phyloP scores from a whole-genome alignment of 106 monocot species.

The Acorus gramineus region DNA sequence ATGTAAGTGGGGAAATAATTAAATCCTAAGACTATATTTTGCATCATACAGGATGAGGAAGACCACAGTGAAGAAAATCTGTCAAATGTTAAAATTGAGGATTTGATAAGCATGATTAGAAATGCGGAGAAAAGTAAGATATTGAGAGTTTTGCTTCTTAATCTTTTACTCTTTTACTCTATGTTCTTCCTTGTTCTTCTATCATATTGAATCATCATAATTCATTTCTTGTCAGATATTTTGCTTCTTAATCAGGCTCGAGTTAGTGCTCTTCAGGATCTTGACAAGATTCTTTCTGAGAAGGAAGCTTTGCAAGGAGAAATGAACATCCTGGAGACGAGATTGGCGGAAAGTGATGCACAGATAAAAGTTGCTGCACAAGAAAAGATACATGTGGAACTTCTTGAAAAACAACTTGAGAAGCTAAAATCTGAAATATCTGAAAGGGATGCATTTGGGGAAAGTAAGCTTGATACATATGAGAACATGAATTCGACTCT shows the following conservation, averaged over 20 bases:
- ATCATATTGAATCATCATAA: background rate
- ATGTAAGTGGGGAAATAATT: background rate
- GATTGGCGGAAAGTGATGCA: conserved; percentile 46
- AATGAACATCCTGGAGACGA: conserved; percentile 53
- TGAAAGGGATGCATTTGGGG: conserved; percentile 18
- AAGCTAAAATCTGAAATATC: conserved; percentile 29
- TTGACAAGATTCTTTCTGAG: conserved; percentile 62
- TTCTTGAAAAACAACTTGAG: conserved; percentile 35
- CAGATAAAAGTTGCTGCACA: conserved; percentile 33
- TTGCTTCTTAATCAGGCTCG: conserved; percentile 86
- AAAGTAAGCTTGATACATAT: background rate
- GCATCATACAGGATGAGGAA: conserved; percentile 22
- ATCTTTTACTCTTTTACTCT: background rate
- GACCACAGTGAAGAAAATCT: conserved; percentile 17
- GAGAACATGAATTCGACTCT: background rate
- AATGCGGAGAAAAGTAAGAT: conserved; percentile 69
- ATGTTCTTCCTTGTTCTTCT: background rate
- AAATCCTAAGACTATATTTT: background rate
- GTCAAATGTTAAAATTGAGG: conserved; percentile 27
- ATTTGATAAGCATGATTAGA: conserved; percentile 63
- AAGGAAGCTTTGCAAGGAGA: conserved; percentile 62
- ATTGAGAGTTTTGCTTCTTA: background rate
- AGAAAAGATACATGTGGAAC: conserved; percentile 39
- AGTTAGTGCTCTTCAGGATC: conserved; percentile 46
- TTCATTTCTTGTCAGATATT: conserved; percentile 41